Evolutionary conservation across 2,329 filamentous ascomycete genomes (phyloP), one percentile per base, ranked within the genome.

Genomic region (Cercospora zeina): DNA sequence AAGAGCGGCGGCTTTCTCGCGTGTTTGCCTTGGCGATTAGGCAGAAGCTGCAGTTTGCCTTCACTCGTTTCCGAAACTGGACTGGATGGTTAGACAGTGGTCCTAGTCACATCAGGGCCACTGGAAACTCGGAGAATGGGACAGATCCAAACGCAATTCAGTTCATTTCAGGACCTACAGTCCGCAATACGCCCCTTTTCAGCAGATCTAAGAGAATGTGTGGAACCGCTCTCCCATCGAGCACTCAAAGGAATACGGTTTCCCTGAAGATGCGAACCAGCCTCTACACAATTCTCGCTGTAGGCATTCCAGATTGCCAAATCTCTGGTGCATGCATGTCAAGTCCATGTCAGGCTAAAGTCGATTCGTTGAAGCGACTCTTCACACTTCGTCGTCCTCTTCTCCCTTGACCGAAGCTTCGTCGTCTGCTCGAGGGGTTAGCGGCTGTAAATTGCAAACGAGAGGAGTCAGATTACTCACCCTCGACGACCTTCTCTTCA

Each of bases 401-500:
- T 59, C 59, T 11, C 49, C 62, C 50, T 59, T 54, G 11, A 54
- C 42, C 10, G 49, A 54, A 33, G 36, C 36, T 21, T 65, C 61
- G 2, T 59, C 63, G 3, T 36, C 61, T 50, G 39, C 34, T 37
- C 27, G 13, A 45, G 19, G 27, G n/a, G 47, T 54, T 47, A 45
- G 49, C 24, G 33, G 53, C 8, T 2, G 13, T 2, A 45, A 13
- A 19, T 47, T 14, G 7, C 27, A 53, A 31, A 42, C 1, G 19
- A 5, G 9, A 34, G 4, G 37, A 10, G 33, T 4, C 1, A 2
- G 19, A 53, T 2, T 42, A 56, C 59, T 61, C n/a, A 61, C 49
- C 59, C 5, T 62, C 57, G 14, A 34, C 57, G 4, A 58, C 53
- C 11, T 51, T 59, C 56, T 59, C 53, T 56, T 63, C 61, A 4